These are phyloP conservation scores for Castanopsis chinensis DNA, from an alignment of 306 rosid species.

Conservation along the genomic window DNA sequence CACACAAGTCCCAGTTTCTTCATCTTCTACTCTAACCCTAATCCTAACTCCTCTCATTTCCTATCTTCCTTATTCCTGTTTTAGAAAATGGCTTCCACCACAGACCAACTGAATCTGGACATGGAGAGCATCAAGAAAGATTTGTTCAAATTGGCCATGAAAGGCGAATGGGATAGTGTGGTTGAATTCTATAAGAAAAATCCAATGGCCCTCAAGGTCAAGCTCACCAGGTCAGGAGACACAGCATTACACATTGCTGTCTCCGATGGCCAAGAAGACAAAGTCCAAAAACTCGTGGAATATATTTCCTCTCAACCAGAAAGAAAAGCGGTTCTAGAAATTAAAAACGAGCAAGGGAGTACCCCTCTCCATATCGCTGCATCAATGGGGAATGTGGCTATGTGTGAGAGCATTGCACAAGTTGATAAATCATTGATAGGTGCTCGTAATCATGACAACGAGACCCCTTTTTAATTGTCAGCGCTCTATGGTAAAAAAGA, in stretches of 20 bases:
- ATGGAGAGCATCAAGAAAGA: background rate
- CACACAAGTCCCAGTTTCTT: background rate
- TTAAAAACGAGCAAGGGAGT: conserved; percentile 18
- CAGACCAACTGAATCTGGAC: background rate
- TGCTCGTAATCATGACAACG: conserved; percentile 31
- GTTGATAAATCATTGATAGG: background rate
- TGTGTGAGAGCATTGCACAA: conserved; percentile 33
- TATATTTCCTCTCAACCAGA: background rate
- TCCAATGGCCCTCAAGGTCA: background rate
- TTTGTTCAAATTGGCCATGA: conserved; percentile 23
- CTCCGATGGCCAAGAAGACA: conserved; percentile 26
- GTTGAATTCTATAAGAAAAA: background rate
- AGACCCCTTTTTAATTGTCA: conserved; percentile 57
- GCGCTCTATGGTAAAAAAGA: conserved; percentile 38
- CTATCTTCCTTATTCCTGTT: background rate
- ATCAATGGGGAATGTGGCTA: conserved; percentile 20
- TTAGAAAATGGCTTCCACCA: background rate
- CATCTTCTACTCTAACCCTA: background rate
- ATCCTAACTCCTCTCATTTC: too few relatives aligned
- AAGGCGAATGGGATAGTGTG: conserved; percentile 35
- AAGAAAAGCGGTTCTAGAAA: background rate
- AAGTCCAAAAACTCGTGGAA: conserved; percentile 13
- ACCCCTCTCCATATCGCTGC: conserved; percentile 54
- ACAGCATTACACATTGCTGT: conserved; percentile 57
- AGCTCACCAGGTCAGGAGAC: conserved; percentile 40